These are phyloP conservation scores for Madurella fahalii DNA, from an alignment of 2,329 filamentous ascomycete genomes.

Conservation along the genomic window DNA sequence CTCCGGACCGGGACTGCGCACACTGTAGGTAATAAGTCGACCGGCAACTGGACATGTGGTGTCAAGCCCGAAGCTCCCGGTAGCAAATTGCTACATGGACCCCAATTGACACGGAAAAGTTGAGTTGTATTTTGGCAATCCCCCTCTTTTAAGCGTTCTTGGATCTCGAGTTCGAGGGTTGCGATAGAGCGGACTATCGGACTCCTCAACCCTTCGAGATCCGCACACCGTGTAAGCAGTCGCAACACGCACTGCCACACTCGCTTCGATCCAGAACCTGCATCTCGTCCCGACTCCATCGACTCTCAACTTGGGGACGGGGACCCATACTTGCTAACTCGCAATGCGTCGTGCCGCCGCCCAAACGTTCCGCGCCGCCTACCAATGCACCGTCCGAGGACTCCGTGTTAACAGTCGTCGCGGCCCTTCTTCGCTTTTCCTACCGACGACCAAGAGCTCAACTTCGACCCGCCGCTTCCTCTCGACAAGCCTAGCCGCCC, in stretches of 20 bases:
- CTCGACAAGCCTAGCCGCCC: slow-evolving; percentile 28
- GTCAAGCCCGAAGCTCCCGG: no score
- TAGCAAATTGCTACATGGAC: no score
- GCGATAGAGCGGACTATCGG: no score
- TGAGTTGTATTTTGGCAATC: no score
- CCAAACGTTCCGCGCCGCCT: slow-evolving; percentile 64
- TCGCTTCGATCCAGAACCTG: slow-evolving; percentile 10
- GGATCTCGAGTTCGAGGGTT: no score
- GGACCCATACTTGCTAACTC: slow-evolving; percentile 14
- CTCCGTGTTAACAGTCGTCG: slow-evolving; percentile 46
- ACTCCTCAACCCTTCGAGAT: no score
- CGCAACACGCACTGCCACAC: neutral
- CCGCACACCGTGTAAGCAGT: neutral
- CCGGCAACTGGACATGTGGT: no score
- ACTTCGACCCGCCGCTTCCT: slow-evolving; percentile 20
- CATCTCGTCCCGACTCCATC: slow-evolving; percentile 7
- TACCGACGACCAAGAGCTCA: slow-evolving; percentile 23
- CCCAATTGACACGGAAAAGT: no score
- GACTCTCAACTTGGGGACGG: slow-evolving; percentile 1
- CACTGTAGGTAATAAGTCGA: no score
- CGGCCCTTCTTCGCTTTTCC: slow-evolving; percentile 34
- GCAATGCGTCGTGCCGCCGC: slow-evolving; percentile 72
- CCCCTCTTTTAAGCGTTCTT: no score
- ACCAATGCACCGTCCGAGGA: slow-evolving; percentile 60
- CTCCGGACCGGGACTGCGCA: no score